Evolutionary conservation across 140 eudicot genomes (phyloP).

Genomic region (Anethum foeniculum): DNA sequence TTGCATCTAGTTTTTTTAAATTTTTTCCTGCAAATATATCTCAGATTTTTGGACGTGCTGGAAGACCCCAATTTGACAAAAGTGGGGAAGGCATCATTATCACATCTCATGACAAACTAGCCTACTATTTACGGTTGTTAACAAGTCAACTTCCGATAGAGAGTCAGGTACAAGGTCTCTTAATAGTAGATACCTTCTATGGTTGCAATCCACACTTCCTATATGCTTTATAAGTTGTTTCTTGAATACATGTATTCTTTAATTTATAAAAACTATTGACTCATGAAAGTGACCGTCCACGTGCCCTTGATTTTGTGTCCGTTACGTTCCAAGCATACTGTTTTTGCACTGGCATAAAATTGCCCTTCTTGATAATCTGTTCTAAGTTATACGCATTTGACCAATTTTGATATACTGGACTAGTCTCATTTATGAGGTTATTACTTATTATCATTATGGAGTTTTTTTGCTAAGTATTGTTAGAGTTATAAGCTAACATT

Average conservation of each 20-base stretch:
- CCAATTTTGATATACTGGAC: neutral
- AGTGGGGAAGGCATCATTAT: slow-evolving; percentile 99
- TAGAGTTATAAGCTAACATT: neutral
- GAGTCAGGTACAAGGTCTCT: slow-evolving; percentile 66
- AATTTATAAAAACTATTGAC: neutral
- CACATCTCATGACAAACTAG: slow-evolving; percentile 86
- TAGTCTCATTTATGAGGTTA: slow-evolving; percentile 7
- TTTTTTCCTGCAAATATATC: neutral
- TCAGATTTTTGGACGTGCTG: slow-evolving; percentile 99
- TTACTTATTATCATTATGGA: neutral
- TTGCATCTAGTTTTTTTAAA: slow-evolving; percentile 8
- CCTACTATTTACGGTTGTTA: slow-evolving; percentile 82
- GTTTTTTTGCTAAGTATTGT: neutral
- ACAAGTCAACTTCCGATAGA: slow-evolving; percentile 99
- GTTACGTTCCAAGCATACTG: neutral
- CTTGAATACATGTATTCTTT: neutral
- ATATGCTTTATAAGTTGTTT: neutral
- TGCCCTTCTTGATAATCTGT: neutral
- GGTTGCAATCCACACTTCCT: neutral
- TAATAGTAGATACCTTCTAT: neutral
- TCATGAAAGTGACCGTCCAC: neutral
- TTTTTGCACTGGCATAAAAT: neutral
- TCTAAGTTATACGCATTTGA: neutral
- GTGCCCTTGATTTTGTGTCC: neutral
- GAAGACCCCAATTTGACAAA: slow-evolving; percentile 97